Base-by-base conservation (phyloP, 2,329 filamentous ascomycete species). In the Eurotiales sp. region DNA sequence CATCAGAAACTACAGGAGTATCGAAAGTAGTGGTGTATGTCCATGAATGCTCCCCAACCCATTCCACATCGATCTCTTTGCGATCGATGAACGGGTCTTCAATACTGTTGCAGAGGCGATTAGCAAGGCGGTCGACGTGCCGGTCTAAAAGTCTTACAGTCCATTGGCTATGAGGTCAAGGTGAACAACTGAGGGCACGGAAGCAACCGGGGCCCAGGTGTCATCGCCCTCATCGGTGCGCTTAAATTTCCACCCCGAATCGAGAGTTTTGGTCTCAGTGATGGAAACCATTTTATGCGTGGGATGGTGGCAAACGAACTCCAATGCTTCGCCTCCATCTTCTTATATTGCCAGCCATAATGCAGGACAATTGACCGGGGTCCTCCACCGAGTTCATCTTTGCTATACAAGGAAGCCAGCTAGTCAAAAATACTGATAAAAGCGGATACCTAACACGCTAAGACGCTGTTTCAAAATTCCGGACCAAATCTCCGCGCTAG, bases 11-110 rank as follows among this genome's bases (percentile, higher is more conserved):
- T 40, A 15, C 2, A 15, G 80, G 79, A 2, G 76, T 71, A 1
- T 68, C 32, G 62, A 90, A 88, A 4, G 66, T 75, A 3, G 82
- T 85, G 59, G 69, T 46, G 40, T 66, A 68, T 10, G 59, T 30
- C 64, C 64, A 67, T 8, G 57, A 14, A 32, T 56, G 55, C 50
- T 67, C 61, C 5, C 63, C 63, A 17, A 68, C 61, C 64, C 64
- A 67, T 51, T 67, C 61, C 7, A 61, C 60, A 8, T 55, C 52
- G n/a, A 53, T 50, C 48, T 68, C 65, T 39, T 64, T 62, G 42
- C 57, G 58, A 6, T 56, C 62, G 46, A 60, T 44, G 45, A 61
- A 65, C 3, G 65, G 64, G 46, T 67, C 61, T 21, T 58, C 47
- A 44, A 67, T 66, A 11, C 61, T 55, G 34, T 8, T n/a, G 23